phyloP scores from a whole-genome alignment of 352 stramenopile genomes.

The Pilasporangium apinafurcum region DNA sequence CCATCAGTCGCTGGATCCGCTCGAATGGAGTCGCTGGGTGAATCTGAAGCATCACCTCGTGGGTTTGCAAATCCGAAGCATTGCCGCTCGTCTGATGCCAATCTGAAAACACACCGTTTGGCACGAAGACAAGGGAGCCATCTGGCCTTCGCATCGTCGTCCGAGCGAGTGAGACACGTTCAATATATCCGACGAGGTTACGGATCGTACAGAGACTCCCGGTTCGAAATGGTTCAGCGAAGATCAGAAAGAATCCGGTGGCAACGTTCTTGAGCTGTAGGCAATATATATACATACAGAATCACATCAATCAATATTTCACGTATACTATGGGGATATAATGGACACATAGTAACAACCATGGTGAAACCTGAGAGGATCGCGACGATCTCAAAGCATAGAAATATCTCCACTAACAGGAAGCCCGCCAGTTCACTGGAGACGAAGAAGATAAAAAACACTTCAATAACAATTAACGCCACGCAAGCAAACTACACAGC shows the following conservation, averaged over 20 bases:
- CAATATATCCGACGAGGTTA: slow-evolving; percentile 51
- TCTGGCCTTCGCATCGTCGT: slow-evolving; percentile 64
- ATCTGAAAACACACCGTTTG: slow-evolving; percentile 76
- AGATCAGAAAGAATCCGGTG: slow-evolving; percentile 79
- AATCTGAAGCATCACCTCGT: slow-evolving; percentile 42
- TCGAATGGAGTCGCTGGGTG: slow-evolving; percentile 30
- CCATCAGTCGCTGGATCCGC: slow-evolving; percentile 33
- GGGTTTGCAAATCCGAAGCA: slow-evolving; percentile 34
- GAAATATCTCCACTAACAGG: slow-evolving; percentile 58
- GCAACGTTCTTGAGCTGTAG: slow-evolving; percentile 75
- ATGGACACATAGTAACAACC: too few species aligned
- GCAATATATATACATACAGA: not conserved
- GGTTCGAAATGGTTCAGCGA: slow-evolving; percentile 72
- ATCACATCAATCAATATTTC: too few species aligned
- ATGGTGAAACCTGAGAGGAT: slow-evolving; percentile 62
- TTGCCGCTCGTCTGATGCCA: slow-evolving; percentile 63
- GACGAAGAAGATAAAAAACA: slow-evolving; percentile 83
- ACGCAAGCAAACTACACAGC: slow-evolving; percentile 47
- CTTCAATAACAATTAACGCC: slow-evolving; percentile 68
- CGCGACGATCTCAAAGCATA: slow-evolving; percentile 55
- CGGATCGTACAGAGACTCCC: slow-evolving; percentile 56
- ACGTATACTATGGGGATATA: too few species aligned
- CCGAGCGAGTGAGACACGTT: slow-evolving; percentile 65
- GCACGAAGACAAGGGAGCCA: slow-evolving; percentile 67
- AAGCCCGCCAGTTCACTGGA: slow-evolving; percentile 53